A percentile compares a stretch with the other conserved stretches of the same genome.
Conservation (phyloP, 2,329 filamentous ascomycete species). For the Microdochium bolleyi region DNA sequence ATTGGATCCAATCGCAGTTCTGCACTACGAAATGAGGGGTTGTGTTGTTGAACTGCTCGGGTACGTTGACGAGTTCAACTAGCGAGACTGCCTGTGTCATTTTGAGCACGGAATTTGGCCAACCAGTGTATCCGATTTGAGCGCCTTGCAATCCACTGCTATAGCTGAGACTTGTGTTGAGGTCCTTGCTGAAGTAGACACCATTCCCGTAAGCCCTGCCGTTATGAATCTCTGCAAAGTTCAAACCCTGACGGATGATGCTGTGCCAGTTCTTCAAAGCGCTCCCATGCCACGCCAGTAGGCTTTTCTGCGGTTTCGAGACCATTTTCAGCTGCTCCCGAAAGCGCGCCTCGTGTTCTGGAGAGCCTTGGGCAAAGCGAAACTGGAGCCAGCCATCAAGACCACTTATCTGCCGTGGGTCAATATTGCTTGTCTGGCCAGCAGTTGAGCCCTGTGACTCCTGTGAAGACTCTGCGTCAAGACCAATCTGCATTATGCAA, state of each 20-base stretch:
- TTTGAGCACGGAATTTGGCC: conserved; percentile 61
- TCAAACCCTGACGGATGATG: conserved; percentile 74
- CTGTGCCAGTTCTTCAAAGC: conserved; percentile 75
- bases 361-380: conserved; percentile 78
- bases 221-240: conserved; percentile 55
- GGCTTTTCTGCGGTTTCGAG: conserved; percentile 35
- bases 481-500: conserved; percentile 67
- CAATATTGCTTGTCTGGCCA: neutral
- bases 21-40: conserved; percentile 63
- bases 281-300: conserved; percentile 88
- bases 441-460: neutral
- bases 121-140: conserved; percentile 22
- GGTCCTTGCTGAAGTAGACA: conserved; percentile 66
- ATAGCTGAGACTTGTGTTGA: conserved; percentile 49
- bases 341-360: conserved; percentile 78
- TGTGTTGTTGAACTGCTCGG: conserved; percentile 47
- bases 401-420: conserved; percentile 14
- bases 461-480: conserved; percentile 3
- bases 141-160: conserved; percentile 5
- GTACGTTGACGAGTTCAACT: conserved; percentile 78
- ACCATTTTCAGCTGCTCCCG: conserved; percentile 48
- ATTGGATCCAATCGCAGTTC: conserved; percentile 81
- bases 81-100: conserved; percentile 58
- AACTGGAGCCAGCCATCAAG: conserved; percentile 71
- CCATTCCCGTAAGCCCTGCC: conserved; percentile 72